These are phyloP conservation scores for Aphanoascus verrucosus DNA, from an alignment of 2,329 filamentous ascomycete genomes.

Conservation along the genomic window DNA sequence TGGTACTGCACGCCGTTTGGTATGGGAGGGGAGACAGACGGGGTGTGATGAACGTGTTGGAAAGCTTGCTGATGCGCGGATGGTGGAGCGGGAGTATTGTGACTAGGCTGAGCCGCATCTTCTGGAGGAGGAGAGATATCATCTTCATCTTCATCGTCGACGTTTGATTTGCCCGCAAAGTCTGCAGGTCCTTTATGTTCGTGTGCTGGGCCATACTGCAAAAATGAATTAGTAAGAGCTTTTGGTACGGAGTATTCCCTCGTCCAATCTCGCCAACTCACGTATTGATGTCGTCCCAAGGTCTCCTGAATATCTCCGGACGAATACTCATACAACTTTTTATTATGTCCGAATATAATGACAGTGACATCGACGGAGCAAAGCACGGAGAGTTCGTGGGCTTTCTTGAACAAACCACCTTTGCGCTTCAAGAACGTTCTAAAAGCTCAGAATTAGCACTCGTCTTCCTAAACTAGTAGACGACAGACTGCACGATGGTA, in stretches of 20 bases:
- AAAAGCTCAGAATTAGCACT: conserved; percentile 9
- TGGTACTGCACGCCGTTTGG: conserved; percentile 63
- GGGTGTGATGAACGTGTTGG: conserved; percentile 58
- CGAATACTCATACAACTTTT: conserved; percentile 97
- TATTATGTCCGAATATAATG: conserved; percentile 97
- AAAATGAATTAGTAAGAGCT: conserved; percentile 16
- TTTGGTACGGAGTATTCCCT: conserved; percentile 14
- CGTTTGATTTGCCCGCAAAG: conserved; percentile 67
- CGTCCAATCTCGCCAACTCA: conserved; percentile 42
- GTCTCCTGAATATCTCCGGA: conserved; percentile 88
- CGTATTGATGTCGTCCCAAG: conserved; percentile 79
- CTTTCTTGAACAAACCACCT: conserved; percentile 98
- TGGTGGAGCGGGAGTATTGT: conserved; percentile 45
- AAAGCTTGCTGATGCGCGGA: conserved; percentile 39
- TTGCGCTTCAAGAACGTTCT: conserved; percentile 98
- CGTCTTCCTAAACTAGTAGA: not conserved
- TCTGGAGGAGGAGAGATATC: conserved; percentile 62
- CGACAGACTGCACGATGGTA: conserved; percentile 18
- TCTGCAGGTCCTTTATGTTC: conserved; percentile 94
- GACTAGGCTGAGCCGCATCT: conserved; percentile 45
- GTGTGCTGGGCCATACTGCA: conserved; percentile 77
- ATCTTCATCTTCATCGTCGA: conserved; percentile 74
- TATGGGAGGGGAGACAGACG: conserved; percentile 81
- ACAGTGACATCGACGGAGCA: conserved; percentile 98
- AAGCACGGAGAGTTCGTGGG: conserved; percentile 92